Base-by-base conservation (phyloP, 352 stramenopile species). In the Phytophthora crassamura region DNA sequence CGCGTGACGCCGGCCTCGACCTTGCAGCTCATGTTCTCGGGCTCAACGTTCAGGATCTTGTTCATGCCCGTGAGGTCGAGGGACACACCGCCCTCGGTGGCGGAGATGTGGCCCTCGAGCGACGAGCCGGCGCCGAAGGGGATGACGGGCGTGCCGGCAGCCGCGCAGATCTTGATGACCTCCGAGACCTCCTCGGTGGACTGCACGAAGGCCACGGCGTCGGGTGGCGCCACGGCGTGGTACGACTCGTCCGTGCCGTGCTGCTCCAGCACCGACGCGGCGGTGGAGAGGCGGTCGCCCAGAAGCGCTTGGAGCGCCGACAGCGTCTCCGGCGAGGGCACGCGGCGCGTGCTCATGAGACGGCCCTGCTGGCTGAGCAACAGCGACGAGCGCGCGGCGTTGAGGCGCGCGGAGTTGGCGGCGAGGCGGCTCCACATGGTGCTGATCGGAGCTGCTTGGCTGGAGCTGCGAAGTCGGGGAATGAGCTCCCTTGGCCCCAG, bases 81-180 rank as follows among this genome's bases (percentile, higher is more conserved):
- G 46, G 91, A 97, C 14, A 99, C 84, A 28, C 92, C 94, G 22
- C 94, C 93, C 39, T 91, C 58, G 6, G 93, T 78, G 20, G 95
- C 86, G 7, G 86, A 90, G n/a, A 99, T 95, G 73, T 99, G 97
- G 10, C 97, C 97, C 79, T 99, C 97, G 2, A 99, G 74, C 18
- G 88, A 98, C 34, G 87, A 89, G 0, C 87, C 96, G 3, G 83
- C 91, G 32, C 96, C 97, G 78, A 98, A 99, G 6, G 97, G 88
- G 59, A 99, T 97, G 15, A 99, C 88, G 11, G 97, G 93, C 38
- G 97, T 97, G 50, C 56, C 35, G 45, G 80, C 64, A 18, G 85
- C 70, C 34, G 82, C 61, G 65, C 95, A 99, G 58, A 97, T 90
- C 69, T 95, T 93, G 32, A 99, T 64, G 53, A 99, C 86, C 34